These are phyloP conservation scores for Clavispora carvajalis DNA, from an alignment of 805 yeast species.

Conservation along the genomic window DNA sequence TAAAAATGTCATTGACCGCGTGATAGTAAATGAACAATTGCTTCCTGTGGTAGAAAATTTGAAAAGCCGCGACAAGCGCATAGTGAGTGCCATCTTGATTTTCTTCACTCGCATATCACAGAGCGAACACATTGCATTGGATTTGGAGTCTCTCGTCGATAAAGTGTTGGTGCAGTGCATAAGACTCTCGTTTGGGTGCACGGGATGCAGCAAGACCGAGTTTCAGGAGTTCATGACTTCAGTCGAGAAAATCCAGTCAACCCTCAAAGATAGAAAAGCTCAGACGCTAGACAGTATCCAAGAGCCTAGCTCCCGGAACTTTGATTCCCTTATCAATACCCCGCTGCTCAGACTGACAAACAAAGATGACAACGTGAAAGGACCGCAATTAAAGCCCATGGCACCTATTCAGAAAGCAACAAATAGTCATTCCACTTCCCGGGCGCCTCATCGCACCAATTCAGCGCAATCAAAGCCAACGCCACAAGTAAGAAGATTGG, in stretches of 20 bases:
- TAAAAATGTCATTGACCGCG: constrained; percentile 61
- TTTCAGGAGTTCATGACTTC: constrained; percentile 24
- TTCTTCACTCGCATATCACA: constrained; percentile 49
- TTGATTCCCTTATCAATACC: constrained; percentile 27
- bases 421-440: not conserved
- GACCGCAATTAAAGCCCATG: constrained; percentile 18
- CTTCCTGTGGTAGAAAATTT: constrained; percentile 72
- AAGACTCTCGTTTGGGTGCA: constrained; percentile 33
- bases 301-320: constrained; percentile 9
- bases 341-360: constrained; percentile 21
- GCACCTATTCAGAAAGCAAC: constrained; percentile 4
- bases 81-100: constrained; percentile 47
- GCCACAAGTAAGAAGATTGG: constrained; percentile 2
- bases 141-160: constrained; percentile 12
- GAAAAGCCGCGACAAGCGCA: constrained; percentile 70
- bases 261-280: constrained; percentile 5
- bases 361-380: constrained; percentile 19
- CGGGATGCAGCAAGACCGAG: constrained; percentile 31
- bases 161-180: constrained; percentile 14
- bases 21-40: constrained; percentile 68
- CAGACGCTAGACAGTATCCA: not conserved
- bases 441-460: not conserved
- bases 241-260: constrained; percentile 6
- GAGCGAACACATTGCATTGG: constrained; percentile 22
- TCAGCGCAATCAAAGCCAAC: not conserved